Conservation (phyloP, 202 grass and related monocot species). For the Zoysia matrella region DNA sequence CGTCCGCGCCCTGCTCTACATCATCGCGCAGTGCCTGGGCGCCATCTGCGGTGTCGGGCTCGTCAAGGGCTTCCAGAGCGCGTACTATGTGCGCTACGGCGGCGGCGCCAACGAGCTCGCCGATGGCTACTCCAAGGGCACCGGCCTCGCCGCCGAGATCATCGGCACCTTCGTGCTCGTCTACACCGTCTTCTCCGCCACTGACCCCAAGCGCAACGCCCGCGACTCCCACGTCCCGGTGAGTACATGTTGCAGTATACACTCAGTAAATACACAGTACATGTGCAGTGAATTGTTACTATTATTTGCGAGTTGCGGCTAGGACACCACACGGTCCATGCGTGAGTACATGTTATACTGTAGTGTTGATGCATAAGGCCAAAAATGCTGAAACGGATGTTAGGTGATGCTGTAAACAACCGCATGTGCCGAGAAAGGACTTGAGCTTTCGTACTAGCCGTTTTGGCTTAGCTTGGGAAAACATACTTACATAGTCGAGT, state of each 20-base stretch:
- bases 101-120: constrained; percentile 77
- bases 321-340: background rate
- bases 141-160: constrained; percentile 78
- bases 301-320: background rate
- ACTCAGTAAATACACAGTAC: background rate
- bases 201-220: too few relatives aligned
- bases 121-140: constrained; percentile 65
- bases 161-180: constrained; percentile 90
- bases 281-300: too few relatives aligned
- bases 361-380: too few relatives aligned
- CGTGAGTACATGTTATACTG: too few relatives aligned
- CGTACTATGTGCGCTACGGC: constrained; percentile 64
- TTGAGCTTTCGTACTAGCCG: background rate
- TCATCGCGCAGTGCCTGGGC: constrained; percentile 79
- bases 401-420: background rate
- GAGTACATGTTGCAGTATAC: constrained; percentile 1
- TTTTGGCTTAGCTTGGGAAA: constrained; percentile 10
- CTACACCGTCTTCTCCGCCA: constrained; percentile 85
- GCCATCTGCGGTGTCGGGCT: constrained; percentile 30
- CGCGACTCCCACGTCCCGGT: constrained; percentile 47
- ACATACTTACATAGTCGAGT: constrained; percentile 3
- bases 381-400: too few relatives aligned
- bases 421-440: background rate
- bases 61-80: constrained; percentile 76
- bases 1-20: constrained; percentile 68